These are phyloP conservation scores for Alternaria alternata DNA, from an alignment of 2,329 filamentous ascomycete genomes.

Conservation along the genomic window DNA sequence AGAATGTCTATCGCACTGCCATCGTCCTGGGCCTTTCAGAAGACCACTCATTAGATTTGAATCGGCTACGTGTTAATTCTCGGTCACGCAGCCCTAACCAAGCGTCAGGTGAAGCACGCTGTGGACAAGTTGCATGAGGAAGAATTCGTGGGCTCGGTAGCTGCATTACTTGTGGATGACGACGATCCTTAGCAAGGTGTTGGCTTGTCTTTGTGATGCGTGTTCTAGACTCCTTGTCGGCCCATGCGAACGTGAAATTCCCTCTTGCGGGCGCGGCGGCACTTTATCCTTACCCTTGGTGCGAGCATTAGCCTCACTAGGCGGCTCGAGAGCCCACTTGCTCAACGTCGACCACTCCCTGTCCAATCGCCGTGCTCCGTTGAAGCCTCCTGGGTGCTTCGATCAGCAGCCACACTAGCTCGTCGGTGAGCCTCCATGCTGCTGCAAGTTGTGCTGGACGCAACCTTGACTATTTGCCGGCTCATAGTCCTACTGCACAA, in stretches of 20 bases:
- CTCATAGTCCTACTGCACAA: slow-evolving; percentile 11
- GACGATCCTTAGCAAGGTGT: slow-evolving; percentile 34
- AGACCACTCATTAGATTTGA: slow-evolving; percentile 5
- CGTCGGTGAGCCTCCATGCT: slow-evolving; percentile 23
- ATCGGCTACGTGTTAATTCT: slow-evolving; percentile 16
- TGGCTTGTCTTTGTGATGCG: slow-evolving; percentile 22
- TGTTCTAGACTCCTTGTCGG: slow-evolving; percentile 47
- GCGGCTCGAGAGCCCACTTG: slow-evolving; percentile 25
- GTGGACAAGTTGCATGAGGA: slow-evolving; percentile 26
- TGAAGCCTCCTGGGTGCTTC: slow-evolving; percentile 15
- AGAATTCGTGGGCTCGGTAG: slow-evolving; percentile 20
- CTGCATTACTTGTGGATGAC: slow-evolving; percentile 29
- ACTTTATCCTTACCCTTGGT: slow-evolving; percentile 29
- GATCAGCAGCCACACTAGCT: slow-evolving; percentile 24
- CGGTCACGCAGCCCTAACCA: slow-evolving; percentile 19
- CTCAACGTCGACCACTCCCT: slow-evolving; percentile 20
- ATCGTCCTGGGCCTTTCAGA: background rate
- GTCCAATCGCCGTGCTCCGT: slow-evolving; percentile 28
- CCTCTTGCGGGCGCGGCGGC: slow-evolving; percentile 37
- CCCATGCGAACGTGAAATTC: slow-evolving; percentile 36
- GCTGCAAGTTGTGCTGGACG: slow-evolving; percentile 9
- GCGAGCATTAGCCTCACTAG: slow-evolving; percentile 29
- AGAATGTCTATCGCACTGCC: background rate
- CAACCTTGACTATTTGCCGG: slow-evolving; percentile 13
- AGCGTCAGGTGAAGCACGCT: slow-evolving; percentile 19